Percentiles rank a stretch among this genome's conserved stretches.
These are phyloP conservation scores for Metschnikowia lunata DNA, from an alignment of 805 yeast species.

Conservation along the genomic window DNA sequence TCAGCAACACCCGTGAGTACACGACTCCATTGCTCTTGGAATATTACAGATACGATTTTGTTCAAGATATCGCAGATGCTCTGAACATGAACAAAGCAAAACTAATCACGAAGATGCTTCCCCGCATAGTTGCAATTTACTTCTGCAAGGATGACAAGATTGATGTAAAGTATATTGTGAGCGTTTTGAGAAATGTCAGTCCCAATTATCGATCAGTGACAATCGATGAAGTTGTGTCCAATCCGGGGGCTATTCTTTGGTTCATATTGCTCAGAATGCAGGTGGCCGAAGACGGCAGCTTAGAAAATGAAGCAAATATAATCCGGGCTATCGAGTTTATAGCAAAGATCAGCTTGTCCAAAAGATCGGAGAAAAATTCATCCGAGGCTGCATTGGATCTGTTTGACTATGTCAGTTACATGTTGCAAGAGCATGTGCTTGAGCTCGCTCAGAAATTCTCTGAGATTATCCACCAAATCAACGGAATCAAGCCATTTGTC, in stretches of 20 bases:
- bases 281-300: conserved; percentile 25
- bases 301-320: conserved; percentile 33
- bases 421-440: conserved; percentile 54
- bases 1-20: conserved; percentile 63
- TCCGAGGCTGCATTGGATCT: conserved; percentile 9
- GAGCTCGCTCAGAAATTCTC: conserved; percentile 78
- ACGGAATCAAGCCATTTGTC: conserved; percentile 65
- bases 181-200: conserved; percentile 49
- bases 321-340: conserved; percentile 41
- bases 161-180: conserved; percentile 47
- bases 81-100: conserved; percentile 43
- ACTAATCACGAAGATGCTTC: conserved; percentile 45
- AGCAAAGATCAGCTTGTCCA: conserved; percentile 24
- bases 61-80: conserved; percentile 58
- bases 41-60: conserved; percentile 56
- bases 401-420: conserved; percentile 25
- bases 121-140: conserved; percentile 54
- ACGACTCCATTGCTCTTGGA: conserved; percentile 75
- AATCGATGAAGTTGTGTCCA: conserved; percentile 32
- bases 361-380: conserved; percentile 8
- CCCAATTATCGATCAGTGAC: conserved; percentile 39
- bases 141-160: conserved; percentile 48
- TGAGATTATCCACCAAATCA: conserved; percentile 68
- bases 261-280: conserved; percentile 30
- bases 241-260: conserved; percentile 39